Conservation (phyloP, 1,139 yeast genomes). For the Hanseniaspora sp. region DNA sequence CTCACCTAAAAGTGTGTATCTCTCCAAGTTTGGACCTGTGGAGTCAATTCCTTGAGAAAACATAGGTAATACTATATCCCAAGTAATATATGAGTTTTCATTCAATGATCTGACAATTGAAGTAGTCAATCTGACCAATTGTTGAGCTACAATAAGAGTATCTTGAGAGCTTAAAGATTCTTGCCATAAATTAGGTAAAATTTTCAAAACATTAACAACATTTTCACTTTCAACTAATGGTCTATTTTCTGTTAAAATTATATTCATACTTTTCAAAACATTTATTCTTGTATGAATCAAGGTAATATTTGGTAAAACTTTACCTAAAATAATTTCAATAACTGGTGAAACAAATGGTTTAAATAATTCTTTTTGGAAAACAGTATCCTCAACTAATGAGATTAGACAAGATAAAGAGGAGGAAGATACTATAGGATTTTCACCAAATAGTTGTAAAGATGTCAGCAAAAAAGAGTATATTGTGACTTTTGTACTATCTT, state of each 20-base stretch:
- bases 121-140: conserved; percentile 59
- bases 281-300: conserved; percentile 66
- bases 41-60: conserved; percentile 55
- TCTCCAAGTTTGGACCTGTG: conserved; percentile 36
- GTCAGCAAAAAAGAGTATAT: conserved; percentile 47
- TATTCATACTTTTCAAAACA: conserved; percentile 55
- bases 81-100: conserved; percentile 46
- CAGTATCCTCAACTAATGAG: conserved; percentile 73
- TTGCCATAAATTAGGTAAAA: conserved; percentile 65
- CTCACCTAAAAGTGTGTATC: conserved; percentile 56
- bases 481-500: conserved; percentile 45
- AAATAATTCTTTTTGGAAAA: conserved; percentile 57
- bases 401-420: conserved; percentile 66
- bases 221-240: conserved; percentile 46
- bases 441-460: conserved; percentile 25
- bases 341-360: conserved; percentile 51
- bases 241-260: conserved; percentile 52
- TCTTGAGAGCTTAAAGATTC: background rate
- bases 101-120: conserved; percentile 57
- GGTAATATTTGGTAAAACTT: conserved; percentile 39
- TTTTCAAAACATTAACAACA: conserved; percentile 43
- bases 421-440: conserved; percentile 65
- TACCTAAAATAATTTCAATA: conserved; percentile 38
- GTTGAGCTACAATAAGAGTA: conserved; percentile 51
- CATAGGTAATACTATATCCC: conserved; percentile 57